Conservation (phyloP, 352 stramenopile genomes). For the Phytophthora ohioensis region DNA sequence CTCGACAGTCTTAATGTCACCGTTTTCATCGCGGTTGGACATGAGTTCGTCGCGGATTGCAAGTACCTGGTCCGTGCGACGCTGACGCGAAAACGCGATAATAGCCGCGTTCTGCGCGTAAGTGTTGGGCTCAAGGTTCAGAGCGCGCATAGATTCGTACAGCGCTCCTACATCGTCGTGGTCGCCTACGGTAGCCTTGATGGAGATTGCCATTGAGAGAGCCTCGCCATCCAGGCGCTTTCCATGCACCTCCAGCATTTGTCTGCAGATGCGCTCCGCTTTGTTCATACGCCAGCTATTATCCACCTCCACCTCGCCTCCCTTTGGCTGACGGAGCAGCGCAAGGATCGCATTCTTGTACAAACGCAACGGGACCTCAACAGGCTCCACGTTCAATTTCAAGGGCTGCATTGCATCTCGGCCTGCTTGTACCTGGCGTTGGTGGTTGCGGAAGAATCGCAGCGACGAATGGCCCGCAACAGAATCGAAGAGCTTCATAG, state of each 20-base stretch:
- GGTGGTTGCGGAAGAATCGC: slow-evolving; percentile 34
- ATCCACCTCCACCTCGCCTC: slow-evolving; percentile 7
- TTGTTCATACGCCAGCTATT: slow-evolving; percentile 51
- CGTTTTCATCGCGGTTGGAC: slow-evolving; percentile 12
- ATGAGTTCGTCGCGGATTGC: slow-evolving; percentile 61
- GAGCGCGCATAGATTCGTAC: slow-evolving; percentile 76
- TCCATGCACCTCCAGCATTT: slow-evolving; percentile 72
- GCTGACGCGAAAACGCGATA: slow-evolving; percentile 71
- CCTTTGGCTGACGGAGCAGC: slow-evolving; percentile 54
- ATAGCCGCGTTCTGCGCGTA: slow-evolving; percentile 84
- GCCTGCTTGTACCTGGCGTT: slow-evolving; percentile 27
- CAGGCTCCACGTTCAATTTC: slow-evolving; percentile 22
- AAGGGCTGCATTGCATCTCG: slow-evolving; percentile 14
- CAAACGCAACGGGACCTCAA: slow-evolving; percentile 64
- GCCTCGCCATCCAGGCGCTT: slow-evolving; percentile 67
- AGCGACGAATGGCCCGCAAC: slow-evolving; percentile 55
- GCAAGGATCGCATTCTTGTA: slow-evolving; percentile 72
- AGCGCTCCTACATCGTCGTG: slow-evolving; percentile 81
- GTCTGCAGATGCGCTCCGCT: slow-evolving; percentile 64
- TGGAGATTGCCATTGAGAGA: slow-evolving; percentile 82
- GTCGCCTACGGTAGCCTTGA: slow-evolving; percentile 73
- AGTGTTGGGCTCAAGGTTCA: slow-evolving; percentile 69
- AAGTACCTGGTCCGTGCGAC: slow-evolving; percentile 61
- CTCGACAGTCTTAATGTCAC: slow-evolving; percentile 33
- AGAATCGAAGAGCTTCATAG: slow-evolving; percentile 69